Evolutionary conservation across 106 monocot genomes (phyloP).

Genomic region (Acorus gramineus): DNA sequence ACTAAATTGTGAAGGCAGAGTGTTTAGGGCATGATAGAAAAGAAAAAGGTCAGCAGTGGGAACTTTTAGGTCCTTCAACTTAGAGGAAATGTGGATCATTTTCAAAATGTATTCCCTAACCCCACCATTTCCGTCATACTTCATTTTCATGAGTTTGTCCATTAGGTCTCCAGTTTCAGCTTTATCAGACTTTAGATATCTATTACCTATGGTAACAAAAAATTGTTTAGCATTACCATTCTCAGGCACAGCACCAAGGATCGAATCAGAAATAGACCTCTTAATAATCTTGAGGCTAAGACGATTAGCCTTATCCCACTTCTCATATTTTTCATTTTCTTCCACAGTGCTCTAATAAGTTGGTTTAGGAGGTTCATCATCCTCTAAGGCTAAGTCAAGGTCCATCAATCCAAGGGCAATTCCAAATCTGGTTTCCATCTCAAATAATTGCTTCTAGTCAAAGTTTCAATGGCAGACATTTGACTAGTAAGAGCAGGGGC

Average conservation of each 20-base stretch:
- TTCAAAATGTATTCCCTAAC: constrained; percentile 14
- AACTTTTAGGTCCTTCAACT: constrained; percentile 7
- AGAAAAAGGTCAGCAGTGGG: constrained; percentile 1
- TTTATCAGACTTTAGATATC: constrained; percentile 6
- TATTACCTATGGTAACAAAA: background rate
- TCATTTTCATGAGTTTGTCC: constrained; percentile 5
- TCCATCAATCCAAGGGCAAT: constrained; percentile 2
- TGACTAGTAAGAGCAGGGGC: background rate
- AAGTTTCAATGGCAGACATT: background rate
- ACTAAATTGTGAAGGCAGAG: constrained; percentile 10
- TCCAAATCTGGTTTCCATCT: background rate
- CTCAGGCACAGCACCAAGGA: background rate
- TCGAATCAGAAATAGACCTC: background rate
- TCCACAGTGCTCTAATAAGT: background rate
- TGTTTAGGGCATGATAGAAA: constrained; percentile 1
- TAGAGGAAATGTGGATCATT: constrained; percentile 10
- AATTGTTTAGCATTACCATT: constrained; percentile 2
- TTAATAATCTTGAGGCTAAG: constrained; percentile 6
- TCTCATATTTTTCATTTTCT: constrained; percentile 1
- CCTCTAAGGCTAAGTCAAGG: background rate
- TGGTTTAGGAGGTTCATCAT: background rate
- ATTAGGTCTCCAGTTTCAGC: constrained; percentile 4
- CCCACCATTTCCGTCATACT: constrained; percentile 3
- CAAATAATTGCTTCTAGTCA: background rate
- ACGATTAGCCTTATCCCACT: constrained; percentile 3